Base-by-base conservation (phyloP, 805 yeast genomes). In the Candida sithepensis region DNA sequence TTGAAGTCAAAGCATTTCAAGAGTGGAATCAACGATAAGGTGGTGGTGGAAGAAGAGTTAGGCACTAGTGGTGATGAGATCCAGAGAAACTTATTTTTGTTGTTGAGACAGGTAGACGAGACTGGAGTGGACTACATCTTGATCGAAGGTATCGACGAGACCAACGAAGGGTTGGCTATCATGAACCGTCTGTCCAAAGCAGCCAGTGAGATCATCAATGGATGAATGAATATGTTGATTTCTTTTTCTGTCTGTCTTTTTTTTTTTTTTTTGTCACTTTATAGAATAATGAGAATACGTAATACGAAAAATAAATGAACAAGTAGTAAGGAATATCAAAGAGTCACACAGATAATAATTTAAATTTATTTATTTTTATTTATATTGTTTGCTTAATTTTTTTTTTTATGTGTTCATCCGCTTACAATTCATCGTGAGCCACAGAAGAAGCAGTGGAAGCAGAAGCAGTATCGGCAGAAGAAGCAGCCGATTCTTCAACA, bases 151-250 rank as follows among this genome's bases (percentile, higher is more conserved):
- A 79, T 90, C 7, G 79, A 72, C 23, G 90, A 86, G 53, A 68
- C 72, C 1, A 76, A 84, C 45, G 94, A 90, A 60, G 99, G 99
- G 0, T 72, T 91, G 47, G 99, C 99, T 0, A 85, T 94, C 33
- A 92, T 94, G 97, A 94, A 94, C 64, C 70, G 99, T 56, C 70
- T 92, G 28, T 73, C 77, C 32, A 91, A 91, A 64, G 97, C 97
- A 3, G 95, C 97, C 0, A 67, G 78, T 5, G 77, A 74, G 34
- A 61, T 58, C 1, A 53, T 66, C 4, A 50, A 42, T 16, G 47
- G 41, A 13, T 44, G 23, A 30, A 24, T 24, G 30, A 26, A 8
- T 26, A 26, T 26, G 30, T 26, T 8, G 8, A 26, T 26, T 37
- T 21, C 20, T 36, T 19, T 23, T 23, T 24, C 22, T 14, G 16